Base-by-base conservation (phyloP, 768 basidiomycete genomes). In the Mycena epipterygia region DNA sequence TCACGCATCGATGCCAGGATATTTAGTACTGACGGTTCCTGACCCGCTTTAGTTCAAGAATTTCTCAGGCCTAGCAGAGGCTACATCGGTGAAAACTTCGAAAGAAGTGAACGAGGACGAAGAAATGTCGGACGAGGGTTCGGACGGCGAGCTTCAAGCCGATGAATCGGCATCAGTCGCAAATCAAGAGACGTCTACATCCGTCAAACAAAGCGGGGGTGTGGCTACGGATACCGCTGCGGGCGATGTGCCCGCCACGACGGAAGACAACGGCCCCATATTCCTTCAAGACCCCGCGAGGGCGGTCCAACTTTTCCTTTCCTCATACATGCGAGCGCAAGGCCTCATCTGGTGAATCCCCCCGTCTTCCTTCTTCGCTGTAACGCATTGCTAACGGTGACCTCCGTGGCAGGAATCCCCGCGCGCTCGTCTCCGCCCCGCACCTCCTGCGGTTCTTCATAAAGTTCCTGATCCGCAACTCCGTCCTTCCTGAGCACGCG, bases 391-490 rank as follows among this genome's bases (percentile, higher is more conserved):
- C n/a, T n/a, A n/a, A n/a, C n/a, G 13, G 19, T 25, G 56, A 30
- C 5, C 21, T 4, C 44, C 1, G 5, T 19, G 8, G 14, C 56
- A 73, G 72, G 64, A 30, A 57, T 19, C 16, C 1, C 9, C 51
- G 1, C 33, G 59, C 64, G 48, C 63, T 66, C 37, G 51, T 57
- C 33, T 42, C 63, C 17, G 68, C 68, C 4, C 72, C 72, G 32
- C 68, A 52, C 41, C 57, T 73, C 23, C 1, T 73, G 58, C 68
- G 67, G 5, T 69, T 65, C 48, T 69, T 69, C 60, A n/a, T 73
- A 5, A 25, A 56, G 8, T 73, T 62, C 39, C 64, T 73, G 2
- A 17, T 57, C n/a, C 44, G 48, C 12, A 63, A 53, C 59, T 5
- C 14, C 19, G 64, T 67, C 1, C 61, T 73, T 32, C 55, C 63